Evolutionary conservation across 208 protist species (phyloP).

Genomic region (Leishmania major): DNA sequence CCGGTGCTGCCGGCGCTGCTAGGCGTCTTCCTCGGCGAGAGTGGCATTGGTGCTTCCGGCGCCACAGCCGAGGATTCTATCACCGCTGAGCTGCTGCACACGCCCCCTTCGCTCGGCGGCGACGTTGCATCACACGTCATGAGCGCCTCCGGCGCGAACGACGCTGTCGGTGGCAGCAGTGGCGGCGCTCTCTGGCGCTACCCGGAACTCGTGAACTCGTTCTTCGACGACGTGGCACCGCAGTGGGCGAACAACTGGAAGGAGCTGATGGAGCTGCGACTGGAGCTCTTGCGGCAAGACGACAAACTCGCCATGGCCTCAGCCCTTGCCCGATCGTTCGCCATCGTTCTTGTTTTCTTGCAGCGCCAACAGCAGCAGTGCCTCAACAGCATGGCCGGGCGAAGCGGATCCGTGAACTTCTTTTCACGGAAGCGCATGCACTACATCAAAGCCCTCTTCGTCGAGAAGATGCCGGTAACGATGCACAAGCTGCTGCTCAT

Average conservation of each 20-base stretch:
- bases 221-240: conserved; percentile 55
- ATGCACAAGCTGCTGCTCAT: conserved; percentile 53
- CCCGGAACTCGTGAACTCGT: conserved; percentile 37
- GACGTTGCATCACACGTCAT: neutral
- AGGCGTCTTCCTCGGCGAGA: conserved; percentile 31
- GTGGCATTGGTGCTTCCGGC: neutral
- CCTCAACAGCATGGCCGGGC: neutral
- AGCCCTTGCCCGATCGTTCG: conserved; percentile 51
- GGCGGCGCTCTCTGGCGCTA: conserved; percentile 28
- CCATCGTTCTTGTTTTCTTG: conserved; percentile 48
- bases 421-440: conserved; percentile 30
- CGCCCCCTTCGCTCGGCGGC: too few relatives aligned
- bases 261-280: conserved; percentile 76
- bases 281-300: conserved; percentile 54
- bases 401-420: conserved; percentile 6
- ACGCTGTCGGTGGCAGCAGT: neutral
- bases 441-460: conserved; percentile 59
- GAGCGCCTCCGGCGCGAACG: neutral
- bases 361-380: conserved; percentile 39
- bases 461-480: conserved; percentile 62
- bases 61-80: conserved; percentile 5
- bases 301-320: conserved; percentile 51
- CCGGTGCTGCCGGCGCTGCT: conserved; percentile 46
- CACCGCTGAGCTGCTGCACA: conserved; percentile 5
- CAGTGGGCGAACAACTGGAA: conserved; percentile 69